Percentiles rank a stretch among this genome's conserved stretches.
These are phyloP conservation scores for Abelmoschus esculentus DNA, from an alignment of 345 rosid species.

Conservation along the genomic window DNA sequence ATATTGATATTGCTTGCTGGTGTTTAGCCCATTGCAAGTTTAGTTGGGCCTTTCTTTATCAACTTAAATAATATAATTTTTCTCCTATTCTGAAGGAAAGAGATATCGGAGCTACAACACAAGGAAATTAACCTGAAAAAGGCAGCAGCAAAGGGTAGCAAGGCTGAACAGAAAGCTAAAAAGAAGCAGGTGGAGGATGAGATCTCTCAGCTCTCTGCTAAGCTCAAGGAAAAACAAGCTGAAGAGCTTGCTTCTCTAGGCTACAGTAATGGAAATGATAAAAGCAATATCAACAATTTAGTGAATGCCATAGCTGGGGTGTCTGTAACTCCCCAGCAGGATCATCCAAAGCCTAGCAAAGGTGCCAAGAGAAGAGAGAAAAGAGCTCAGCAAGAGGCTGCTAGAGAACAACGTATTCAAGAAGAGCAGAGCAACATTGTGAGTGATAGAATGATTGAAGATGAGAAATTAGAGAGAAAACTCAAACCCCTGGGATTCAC, in stretches of 20 bases:
- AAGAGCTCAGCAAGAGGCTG: slow-evolving; percentile 88
- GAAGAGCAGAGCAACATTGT: slow-evolving; percentile 74
- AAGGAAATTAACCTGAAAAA: slow-evolving; percentile 79
- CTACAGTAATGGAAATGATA: slow-evolving; percentile 41
- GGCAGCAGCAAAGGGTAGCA: slow-evolving; percentile 91
- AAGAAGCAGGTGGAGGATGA: slow-evolving; percentile 94
- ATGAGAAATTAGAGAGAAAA: slow-evolving; percentile 45
- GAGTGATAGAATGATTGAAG: slow-evolving; percentile 63
- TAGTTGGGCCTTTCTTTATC: neutral
- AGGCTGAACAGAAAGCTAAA: slow-evolving; percentile 95
- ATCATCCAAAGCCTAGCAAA: slow-evolving; percentile 64
- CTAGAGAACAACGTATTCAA: slow-evolving; percentile 80
- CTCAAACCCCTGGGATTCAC: slow-evolving; percentile 64
- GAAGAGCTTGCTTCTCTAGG: slow-evolving; percentile 73
- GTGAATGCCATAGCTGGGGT: slow-evolving; percentile 88
- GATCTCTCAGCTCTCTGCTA: slow-evolving; percentile 50
- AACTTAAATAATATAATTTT: too few relatives aligned
- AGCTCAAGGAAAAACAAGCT: slow-evolving; percentile 71
- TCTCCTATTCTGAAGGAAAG: slow-evolving; percentile 46
- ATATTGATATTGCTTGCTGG: neutral
- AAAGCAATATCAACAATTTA: slow-evolving; percentile 56
- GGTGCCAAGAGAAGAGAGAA: slow-evolving; percentile 70
- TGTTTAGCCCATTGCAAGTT: neutral
- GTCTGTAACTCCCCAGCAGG: slow-evolving; percentile 48
- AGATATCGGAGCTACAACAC: slow-evolving; percentile 63